These are phyloP conservation scores for Hymenoscyphus occultus DNA, from an alignment of 2,329 filamentous ascomycete genomes.

Conservation along the genomic window DNA sequence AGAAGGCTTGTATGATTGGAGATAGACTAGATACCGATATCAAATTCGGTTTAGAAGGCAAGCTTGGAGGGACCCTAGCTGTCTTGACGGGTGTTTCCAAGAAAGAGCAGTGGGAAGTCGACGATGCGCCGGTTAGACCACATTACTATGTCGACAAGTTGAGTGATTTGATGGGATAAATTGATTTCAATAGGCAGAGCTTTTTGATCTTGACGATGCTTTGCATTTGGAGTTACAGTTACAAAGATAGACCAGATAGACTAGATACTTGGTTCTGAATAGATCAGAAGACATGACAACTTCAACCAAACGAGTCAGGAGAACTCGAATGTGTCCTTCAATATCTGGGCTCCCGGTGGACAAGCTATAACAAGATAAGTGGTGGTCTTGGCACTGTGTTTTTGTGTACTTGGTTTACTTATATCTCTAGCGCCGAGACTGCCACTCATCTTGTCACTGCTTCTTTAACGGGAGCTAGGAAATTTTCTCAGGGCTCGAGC, in stretches of 20 bases:
- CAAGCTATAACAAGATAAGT: neutral
- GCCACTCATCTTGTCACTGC: too few species aligned
- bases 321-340: neutral
- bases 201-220: neutral
- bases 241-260: neutral
- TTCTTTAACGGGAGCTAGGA: neutral
- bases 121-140: conserved; percentile 67
- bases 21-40: conserved; percentile 95
- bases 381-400: too few species aligned
- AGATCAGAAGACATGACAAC: neutral
- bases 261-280: neutral
- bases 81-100: conserved; percentile 88
- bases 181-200: neutral
- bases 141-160: conserved; percentile 81
- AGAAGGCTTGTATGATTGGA: conserved; percentile 89
- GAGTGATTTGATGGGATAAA: conserved; percentile 62
- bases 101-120: conserved; percentile 76
- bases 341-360: neutral
- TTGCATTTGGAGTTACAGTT: neutral
- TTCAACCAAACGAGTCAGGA: neutral
- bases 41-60: conserved; percentile 87
- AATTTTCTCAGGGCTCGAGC: neutral
- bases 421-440: too few species aligned
- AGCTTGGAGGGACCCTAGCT: conserved; percentile 83
- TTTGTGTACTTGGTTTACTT: too few species aligned